Percentiles rank a stretch among this genome's conserved stretches.
Evolutionary conservation across 2,329 filamentous ascomycete genomes (phyloP).

Genomic region (Plenodomus tracheiphilus): DNA sequence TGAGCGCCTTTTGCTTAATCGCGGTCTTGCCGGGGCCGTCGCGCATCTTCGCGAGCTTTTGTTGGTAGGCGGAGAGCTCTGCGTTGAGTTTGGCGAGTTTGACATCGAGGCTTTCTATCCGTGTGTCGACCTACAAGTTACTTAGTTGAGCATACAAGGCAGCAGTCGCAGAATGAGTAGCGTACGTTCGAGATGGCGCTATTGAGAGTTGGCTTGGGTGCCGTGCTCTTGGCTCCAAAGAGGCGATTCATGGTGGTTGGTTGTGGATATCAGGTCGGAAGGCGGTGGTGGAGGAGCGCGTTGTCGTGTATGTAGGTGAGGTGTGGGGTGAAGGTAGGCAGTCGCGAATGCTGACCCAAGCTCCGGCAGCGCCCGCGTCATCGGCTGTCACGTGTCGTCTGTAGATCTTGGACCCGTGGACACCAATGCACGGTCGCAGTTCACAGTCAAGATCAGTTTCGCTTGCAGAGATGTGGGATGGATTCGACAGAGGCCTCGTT

Average conservation of each 20-base stretch:
- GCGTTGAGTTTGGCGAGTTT: conserved; percentile 91
- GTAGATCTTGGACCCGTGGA: background rate
- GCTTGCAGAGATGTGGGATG: too few species aligned
- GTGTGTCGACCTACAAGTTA: conserved; percentile 69
- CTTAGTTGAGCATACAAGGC: background rate
- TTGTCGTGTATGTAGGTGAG: background rate
- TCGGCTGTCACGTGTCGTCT: conserved; percentile 9
- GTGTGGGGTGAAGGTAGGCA: conserved; percentile 15
- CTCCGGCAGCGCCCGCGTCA: conserved; percentile 12
- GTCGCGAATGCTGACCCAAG: conserved; percentile 7
- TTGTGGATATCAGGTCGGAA: background rate
- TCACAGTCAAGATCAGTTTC: too few species aligned
- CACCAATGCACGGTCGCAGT: too few species aligned
- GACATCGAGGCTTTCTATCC: conserved; percentile 86
- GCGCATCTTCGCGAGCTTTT: conserved; percentile 87
- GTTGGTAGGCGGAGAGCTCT: conserved; percentile 85
- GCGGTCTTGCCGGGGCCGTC: conserved; percentile 92
- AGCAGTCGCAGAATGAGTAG: conserved; percentile 7
- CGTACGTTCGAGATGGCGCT: conserved; percentile 78
- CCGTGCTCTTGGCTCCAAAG: conserved; percentile 84
- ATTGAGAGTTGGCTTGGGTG: conserved; percentile 86
- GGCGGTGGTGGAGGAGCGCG: background rate
- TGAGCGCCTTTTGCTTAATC: conserved; percentile 91
- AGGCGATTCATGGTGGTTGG: conserved; percentile 80
- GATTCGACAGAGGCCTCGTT: too few species aligned